Evolutionary conservation across 2,329 filamentous ascomycete species (phyloP), one percentile per base, ranked within the genome.

Genomic region (Biscogniauxia marginata): DNA sequence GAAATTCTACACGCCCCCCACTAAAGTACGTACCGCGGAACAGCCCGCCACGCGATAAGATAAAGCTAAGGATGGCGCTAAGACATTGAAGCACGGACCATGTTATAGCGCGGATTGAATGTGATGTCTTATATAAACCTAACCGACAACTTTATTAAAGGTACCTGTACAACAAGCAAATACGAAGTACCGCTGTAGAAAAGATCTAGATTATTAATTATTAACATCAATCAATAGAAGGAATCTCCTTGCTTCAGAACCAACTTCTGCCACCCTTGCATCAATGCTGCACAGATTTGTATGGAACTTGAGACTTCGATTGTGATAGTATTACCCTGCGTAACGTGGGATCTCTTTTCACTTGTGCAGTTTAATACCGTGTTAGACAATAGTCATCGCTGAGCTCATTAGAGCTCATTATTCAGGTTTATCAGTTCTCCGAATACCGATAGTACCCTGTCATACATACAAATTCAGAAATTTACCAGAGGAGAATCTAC

Each of bases 1-100:
- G 46, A 49, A 49, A 24, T 49, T 25, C 22, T 24, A 22, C n/a
- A 22, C 30, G 58, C 55, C 51, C 59, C 62, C 63, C 63, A 63
- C 63, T 54, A 62, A 57, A 62, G 44, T 46, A 22, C n/a, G 13
- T 20, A 46, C 18, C 2, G 4, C 11, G 6, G 13, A 16, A 7
- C 13, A 8, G 13, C 25, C 30, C 20, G 44, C 44, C 44, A 20
- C 44, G 7, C 44, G 20, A 46, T 46, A 46, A 22, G 18, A 46
- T 46, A 39, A 39, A 39, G 30, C 30, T 39, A 3, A 11, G 25
- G 8, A 30, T 9, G 25, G 25, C 13, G 5, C 9, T 34, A 34
- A n/a, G n/a, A n/a, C n/a, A n/a, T 39, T 2, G 4, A 5, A 39
- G 30, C 30, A 39, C 30, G n/a, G 30, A 39, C 30, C 30, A 39